phyloP scores from a whole-genome alignment of 768 basidiomycete species.

The Ephemerocybe angulata region DNA sequence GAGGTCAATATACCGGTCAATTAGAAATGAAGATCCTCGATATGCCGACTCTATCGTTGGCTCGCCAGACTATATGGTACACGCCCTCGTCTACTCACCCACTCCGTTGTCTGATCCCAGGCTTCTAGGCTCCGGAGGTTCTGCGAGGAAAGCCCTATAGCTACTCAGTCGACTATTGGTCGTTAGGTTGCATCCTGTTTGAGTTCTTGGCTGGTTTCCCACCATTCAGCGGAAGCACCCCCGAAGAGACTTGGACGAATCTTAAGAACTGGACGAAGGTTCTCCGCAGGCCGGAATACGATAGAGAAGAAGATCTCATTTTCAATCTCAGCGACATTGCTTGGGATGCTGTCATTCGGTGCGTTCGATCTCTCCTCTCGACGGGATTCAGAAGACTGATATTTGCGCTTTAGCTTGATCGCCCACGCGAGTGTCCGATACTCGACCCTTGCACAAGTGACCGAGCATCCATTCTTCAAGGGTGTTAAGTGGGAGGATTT shows the following conservation, averaged over 20 bases:
- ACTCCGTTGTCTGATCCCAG: not conserved
- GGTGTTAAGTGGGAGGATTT: slow-evolving; percentile 74
- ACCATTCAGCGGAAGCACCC: slow-evolving; percentile 92
- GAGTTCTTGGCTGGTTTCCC: slow-evolving; percentile 97
- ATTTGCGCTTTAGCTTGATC: slow-evolving; percentile 58
- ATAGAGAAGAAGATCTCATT: slow-evolving; percentile 91
- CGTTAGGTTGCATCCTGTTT: slow-evolving; percentile 95
- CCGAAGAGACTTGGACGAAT: slow-evolving; percentile 99
- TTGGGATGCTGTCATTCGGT: slow-evolving; percentile 93
- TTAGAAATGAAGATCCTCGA: slow-evolving; percentile 85
- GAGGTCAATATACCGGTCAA: slow-evolving; percentile 89
- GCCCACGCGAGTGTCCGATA: slow-evolving; percentile 81
- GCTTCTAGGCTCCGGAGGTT: slow-evolving; percentile 71
- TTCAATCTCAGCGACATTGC: slow-evolving; percentile 93
- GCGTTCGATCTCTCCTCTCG: slow-evolving; percentile 15
- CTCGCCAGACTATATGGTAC: slow-evolving; percentile 97
- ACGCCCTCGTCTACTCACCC: not conserved
- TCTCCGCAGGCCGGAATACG: slow-evolving; percentile 89
- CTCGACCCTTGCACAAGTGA: slow-evolving; percentile 68
- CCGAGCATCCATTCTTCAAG: slow-evolving; percentile 79
- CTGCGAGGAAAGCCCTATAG: slow-evolving; percentile 92
- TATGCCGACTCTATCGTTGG: slow-evolving; percentile 98
- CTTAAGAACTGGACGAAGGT: slow-evolving; percentile 97
- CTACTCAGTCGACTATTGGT: slow-evolving; percentile 98
- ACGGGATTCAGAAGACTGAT: not conserved